A percentile compares a stretch with the other conserved stretches of the same genome.
phyloP scores from a whole-genome alignment of 1,139 yeast species.

The Saccharomyces pastorianus region DNA sequence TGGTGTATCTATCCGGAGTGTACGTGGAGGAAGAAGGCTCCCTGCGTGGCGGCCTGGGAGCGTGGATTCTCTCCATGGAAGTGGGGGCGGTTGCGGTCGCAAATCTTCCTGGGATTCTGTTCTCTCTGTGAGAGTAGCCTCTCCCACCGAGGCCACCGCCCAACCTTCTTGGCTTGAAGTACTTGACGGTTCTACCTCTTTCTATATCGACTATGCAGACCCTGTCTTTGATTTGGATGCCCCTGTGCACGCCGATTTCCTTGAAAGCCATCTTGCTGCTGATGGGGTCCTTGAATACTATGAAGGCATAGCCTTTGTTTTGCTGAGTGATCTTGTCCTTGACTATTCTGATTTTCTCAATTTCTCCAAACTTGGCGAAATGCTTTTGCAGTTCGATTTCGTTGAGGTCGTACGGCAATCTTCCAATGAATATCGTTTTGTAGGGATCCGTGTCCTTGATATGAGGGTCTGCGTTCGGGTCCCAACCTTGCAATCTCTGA shows the following conservation, averaged over 20 bases:
- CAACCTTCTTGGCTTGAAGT: slow-evolving; percentile 73
- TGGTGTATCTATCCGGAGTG: neutral
- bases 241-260: slow-evolving; percentile 36
- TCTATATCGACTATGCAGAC: slow-evolving; percentile 72
- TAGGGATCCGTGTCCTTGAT: slow-evolving; percentile 63
- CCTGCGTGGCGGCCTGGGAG: neutral
- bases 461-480: slow-evolving; percentile 51
- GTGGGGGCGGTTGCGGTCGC: neutral
- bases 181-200: slow-evolving; percentile 64
- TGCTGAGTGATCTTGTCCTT: neutral
- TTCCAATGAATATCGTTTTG: slow-evolving; percentile 66
- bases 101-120: neutral
- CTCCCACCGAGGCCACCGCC: slow-evolving; percentile 74
- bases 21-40: neutral
- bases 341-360: slow-evolving; percentile 58
- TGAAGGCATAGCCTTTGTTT: slow-evolving; percentile 72
- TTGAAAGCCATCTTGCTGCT: slow-evolving; percentile 42
- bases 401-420: slow-evolving; percentile 57
- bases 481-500: slow-evolving; percentile 39
- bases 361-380: slow-evolving; percentile 60
- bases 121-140: slow-evolving; percentile 35
- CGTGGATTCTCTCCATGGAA: slow-evolving; percentile 1
- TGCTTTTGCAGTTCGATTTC: slow-evolving; percentile 62
- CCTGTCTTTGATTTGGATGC: slow-evolving; percentile 45
- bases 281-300: slow-evolving; percentile 46